Base-by-base conservation (phyloP, 148 eudicot species). In the Salicornia ramosissima region DNA sequence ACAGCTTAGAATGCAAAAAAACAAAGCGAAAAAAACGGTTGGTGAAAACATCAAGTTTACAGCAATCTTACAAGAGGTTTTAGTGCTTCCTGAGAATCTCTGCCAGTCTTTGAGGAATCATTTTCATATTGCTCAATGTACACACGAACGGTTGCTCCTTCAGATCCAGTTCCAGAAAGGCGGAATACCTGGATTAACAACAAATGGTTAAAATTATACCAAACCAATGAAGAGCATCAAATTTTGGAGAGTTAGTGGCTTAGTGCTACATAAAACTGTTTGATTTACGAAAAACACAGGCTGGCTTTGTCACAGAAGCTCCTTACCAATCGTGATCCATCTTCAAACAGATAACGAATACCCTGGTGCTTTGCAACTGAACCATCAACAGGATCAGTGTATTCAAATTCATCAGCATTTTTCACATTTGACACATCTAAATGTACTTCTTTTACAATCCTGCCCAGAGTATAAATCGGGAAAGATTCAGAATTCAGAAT, bases 151-250 rank as follows among this genome's bases (percentile, higher is more conserved):
- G 98, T 93, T 56, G 98, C 96, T 40, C 98, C 98, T 75, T 90
- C 98, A 56, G 98, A 93, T 30, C 98, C 96, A 74, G 98, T 93
- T 83, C 98, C 98, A 72, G 98, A 93, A 11, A 93, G 89, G 56
- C 96, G 98, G 84, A 93, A 90, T 45, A 90, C 88, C 96, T 92
- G 74, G 15, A 72, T 47, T 74, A n/a, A n/a, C n/a, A n/a, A n/a
- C n/a, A n/a, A n/a, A 13, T 34, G 39, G 5, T 25, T 22, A 34
- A 18, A 21, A 1, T n/a, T 22, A 65, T 25, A 55, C 24, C 45
- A 31, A 55, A 54, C 52, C 18, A 40, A 55, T 28, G n/a, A n/a
- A n/a, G n/a, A n/a, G 34, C 34, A 10, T 42, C 29, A 28, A 19
- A 69, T 1, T 42, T 16, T 28, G 28, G 16, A n/a, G n/a, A 16